A percentile compares a stretch with the other conserved stretches of the same genome.
phyloP scores from a whole-genome alignment of 352 stramenopile genomes.

The Pythium aphanidermatum region DNA sequence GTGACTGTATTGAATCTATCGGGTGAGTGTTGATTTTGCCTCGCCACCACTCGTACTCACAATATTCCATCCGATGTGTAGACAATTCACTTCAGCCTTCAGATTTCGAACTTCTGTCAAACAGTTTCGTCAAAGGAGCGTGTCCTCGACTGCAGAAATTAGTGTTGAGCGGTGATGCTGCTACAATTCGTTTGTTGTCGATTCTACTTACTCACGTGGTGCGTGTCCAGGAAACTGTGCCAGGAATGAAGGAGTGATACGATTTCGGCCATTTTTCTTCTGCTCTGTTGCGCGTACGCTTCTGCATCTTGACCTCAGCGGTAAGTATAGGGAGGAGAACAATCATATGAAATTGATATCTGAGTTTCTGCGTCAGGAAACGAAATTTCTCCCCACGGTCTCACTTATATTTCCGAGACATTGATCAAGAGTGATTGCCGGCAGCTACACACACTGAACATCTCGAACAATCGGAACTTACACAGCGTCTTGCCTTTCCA shows the following conservation, averaged over 20 bases:
- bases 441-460: slow-evolving; percentile 45
- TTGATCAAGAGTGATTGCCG: slow-evolving; percentile 29
- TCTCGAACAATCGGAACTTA: slow-evolving; percentile 37
- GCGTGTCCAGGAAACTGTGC: slow-evolving; percentile 31
- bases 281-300: slow-evolving; percentile 24
- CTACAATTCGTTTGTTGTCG: not conserved
- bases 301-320: slow-evolving; percentile 39
- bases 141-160: slow-evolving; percentile 10
- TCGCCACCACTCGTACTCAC: not conserved
- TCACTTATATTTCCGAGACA: slow-evolving; percentile 34
- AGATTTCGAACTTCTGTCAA: slow-evolving; percentile 11
- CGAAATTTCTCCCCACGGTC: slow-evolving; percentile 31
- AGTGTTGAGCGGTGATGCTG: slow-evolving; percentile 5
- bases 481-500: slow-evolving; percentile 43
- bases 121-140: slow-evolving; percentile 1
- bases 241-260: slow-evolving; percentile 31
- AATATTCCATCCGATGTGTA: not conserved
- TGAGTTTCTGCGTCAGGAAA: slow-evolving; percentile 28
- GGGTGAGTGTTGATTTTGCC: not conserved
- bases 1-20: slow-evolving; percentile 14
- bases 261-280: slow-evolving; percentile 34
- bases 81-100: slow-evolving; percentile 7
- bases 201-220: not conserved
- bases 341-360: not conserved
- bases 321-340: slow-evolving; percentile 4